These are phyloP conservation scores for Wickerhamomyces sp. DNA, from an alignment of 1,139 yeast genomes.

Conservation along the genomic window DNA sequence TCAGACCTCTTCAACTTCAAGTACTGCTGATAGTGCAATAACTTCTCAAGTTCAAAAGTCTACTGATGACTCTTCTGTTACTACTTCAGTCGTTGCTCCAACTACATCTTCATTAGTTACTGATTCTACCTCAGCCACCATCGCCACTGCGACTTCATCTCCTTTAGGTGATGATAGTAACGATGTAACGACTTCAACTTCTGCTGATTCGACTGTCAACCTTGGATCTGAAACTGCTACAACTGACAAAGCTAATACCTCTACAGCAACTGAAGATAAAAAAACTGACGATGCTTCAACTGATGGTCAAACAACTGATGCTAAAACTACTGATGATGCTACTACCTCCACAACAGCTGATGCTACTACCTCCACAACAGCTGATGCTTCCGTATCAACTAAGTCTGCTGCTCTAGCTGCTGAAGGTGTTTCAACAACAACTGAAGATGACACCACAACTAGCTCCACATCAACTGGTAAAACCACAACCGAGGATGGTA, in stretches of 20 bases:
- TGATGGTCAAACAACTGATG: neutral
- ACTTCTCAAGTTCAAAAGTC: neutral
- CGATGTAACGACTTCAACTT: neutral
- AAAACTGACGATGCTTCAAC: neutral
- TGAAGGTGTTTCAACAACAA: no score
- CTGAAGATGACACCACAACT: conserved; percentile 3
- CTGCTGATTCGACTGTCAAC: neutral
- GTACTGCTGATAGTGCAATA: neutral
- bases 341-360: no score
- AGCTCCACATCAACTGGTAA: neutral
- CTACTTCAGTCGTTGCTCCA: neutral
- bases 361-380: neutral
- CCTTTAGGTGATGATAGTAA: neutral
- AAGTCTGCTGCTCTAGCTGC: neutral
- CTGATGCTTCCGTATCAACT: neutral
- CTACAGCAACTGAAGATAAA: neutral
- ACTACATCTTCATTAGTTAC: neutral
- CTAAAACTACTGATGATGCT: neutral
- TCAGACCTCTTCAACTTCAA: neutral
- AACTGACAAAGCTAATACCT: no score
- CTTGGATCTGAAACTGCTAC: neutral
- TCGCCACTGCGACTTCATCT: neutral
- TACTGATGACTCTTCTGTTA: neutral
- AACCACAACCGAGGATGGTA: neutral
- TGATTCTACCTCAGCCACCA: neutral